Base-by-base conservation (phyloP, 495 filamentous ascomycete genomes). In the Aeminium ludgeri region DNA sequence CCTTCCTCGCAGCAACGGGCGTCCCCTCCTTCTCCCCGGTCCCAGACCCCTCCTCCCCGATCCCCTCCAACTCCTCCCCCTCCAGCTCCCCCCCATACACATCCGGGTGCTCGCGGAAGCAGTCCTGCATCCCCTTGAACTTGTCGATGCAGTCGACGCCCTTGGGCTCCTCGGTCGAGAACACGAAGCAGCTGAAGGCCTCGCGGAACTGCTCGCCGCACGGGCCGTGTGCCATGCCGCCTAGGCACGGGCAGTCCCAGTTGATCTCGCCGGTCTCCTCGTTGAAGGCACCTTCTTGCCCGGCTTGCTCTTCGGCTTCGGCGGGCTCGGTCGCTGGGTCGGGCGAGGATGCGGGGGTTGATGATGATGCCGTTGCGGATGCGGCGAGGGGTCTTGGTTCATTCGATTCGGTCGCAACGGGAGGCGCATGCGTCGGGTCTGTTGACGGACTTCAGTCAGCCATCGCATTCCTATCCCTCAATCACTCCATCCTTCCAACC, bases 181-280 rank as follows among this genome's bases (percentile, higher is more conserved):
- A 92, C 6, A 97, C 82, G 56, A 97, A 97, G 67, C 89, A 97
- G 73, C 83, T 91, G 54, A 97, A 97, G 0, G 89, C 89, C 3
- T 73, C 76, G 63, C 74, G 80, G 69, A 97, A 97, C 53, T 95
- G 72, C 60, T 87, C 83, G 23, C 91, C 89, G 59, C 87, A 97
- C 28, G 91, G 91, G 0, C 89, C 89, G 61, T 94, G 68, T 7
- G 89, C 89, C 89, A 97, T 97, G 20, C 89, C 89, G 36, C 89
- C 89, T 18, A 97, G 65, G 56, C 89, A 97, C 15, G 91, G 89
- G 61, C 89, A 97, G 57, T 95, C 89, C 91, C 91, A 97, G 68
- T 97, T 96, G 63, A 97, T 97, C 70, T 96, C 89, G 48, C 89
- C 89, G 7, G 89, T 97, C 68, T 96, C 91, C 10, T 84, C 83